phyloP scores from a whole-genome alignment of 441 rosid species.

The Manihot esculenta region DNA sequence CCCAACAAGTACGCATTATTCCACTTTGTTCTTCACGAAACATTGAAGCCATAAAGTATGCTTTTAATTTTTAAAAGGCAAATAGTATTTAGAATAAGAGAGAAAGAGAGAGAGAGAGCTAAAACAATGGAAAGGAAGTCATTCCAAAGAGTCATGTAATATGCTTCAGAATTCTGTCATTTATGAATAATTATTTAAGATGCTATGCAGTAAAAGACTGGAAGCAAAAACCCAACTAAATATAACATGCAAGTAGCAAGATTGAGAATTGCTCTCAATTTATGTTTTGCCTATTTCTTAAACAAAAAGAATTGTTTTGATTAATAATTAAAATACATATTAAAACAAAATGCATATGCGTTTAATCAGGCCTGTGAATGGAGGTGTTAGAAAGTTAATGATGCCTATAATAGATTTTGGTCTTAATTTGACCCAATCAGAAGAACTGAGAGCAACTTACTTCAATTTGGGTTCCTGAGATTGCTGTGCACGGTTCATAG shows the following conservation, averaged over 20 bases:
- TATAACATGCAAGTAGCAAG: neutral
- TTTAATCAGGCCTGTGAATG: neutral
- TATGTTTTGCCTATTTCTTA: neutral
- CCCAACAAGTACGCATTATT: neutral
- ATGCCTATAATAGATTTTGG: no score
- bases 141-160: neutral
- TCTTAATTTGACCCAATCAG: slow-evolving; percentile 6
- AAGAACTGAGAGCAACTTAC: slow-evolving; percentile 45
- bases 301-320: neutral
- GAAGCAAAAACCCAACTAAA: neutral
- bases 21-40: neutral
- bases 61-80: neutral
- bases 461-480: slow-evolving; percentile 60
- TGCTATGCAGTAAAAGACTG: neutral
- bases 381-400: neutral
- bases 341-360: neutral
- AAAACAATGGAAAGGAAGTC: neutral
- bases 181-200: neutral
- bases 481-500: slow-evolving; percentile 37
- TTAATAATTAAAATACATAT: neutral
- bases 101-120: neutral
- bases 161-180: neutral
- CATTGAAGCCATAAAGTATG: neutral
- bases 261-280: neutral
- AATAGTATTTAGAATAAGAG: neutral